Evolutionary conservation across 306 rosid genomes (phyloP).

Genomic region (Geum urbanum): DNA sequence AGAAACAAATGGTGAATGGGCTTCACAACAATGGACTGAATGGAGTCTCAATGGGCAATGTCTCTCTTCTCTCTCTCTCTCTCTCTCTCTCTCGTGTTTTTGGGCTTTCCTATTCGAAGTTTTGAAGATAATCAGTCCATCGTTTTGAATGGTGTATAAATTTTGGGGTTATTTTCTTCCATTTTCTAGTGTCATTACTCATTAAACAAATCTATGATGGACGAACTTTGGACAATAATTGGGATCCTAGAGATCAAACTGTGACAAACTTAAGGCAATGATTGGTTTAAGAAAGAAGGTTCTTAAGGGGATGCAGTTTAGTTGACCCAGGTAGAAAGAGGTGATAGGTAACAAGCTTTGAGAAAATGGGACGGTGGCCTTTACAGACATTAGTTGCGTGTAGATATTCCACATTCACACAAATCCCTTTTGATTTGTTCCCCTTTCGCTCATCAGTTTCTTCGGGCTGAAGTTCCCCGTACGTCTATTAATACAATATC

Average conservation of each 20-base stretch:
- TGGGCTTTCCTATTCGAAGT: neutral
- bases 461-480: neutral
- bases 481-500: neutral
- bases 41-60: too few relatives aligned
- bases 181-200: too few relatives aligned
- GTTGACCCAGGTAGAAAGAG: neutral
- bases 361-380: conserved; percentile 27
- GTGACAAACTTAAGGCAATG: neutral
- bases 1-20: neutral
- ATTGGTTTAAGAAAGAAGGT: conserved; percentile 11
- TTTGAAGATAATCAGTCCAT: too few relatives aligned
- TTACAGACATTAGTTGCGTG: conserved; percentile 7
- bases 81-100: too few relatives aligned
- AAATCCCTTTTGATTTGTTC: conserved; percentile 12
- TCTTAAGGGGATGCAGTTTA: conserved; percentile 13
- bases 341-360: neutral
- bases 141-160: too few relatives aligned
- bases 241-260: neutral
- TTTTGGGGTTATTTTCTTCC: too few relatives aligned
- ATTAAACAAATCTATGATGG: neutral
- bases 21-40: neutral
- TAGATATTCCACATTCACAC: conserved; percentile 17
- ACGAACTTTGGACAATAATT: neutral
- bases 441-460: neutral
- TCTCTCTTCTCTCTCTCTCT: too few relatives aligned